Evolutionary conservation across 192 early-diverging fungal genomes (phyloP).

Genomic region (Paraglomus brasilianum): DNA sequence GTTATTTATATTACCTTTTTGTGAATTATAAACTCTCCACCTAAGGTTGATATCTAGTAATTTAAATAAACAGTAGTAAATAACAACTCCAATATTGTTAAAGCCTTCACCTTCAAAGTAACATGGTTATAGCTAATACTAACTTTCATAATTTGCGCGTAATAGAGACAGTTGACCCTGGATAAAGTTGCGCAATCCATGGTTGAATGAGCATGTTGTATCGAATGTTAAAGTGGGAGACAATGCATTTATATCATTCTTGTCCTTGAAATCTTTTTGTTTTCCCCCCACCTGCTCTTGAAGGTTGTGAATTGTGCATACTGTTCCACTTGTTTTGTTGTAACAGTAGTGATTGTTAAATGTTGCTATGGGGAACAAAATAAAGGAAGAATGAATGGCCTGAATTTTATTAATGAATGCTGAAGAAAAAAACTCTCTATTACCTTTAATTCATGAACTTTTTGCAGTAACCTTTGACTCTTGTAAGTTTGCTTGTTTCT

Average conservation of each 20-base stretch:
- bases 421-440: neutral
- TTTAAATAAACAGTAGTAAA: too few relatives aligned
- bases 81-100: too few relatives aligned
- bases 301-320: neutral
- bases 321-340: slow-evolving; percentile 20
- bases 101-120: too few relatives aligned
- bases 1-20: too few relatives aligned
- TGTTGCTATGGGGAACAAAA: neutral
- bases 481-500: slow-evolving; percentile 15
- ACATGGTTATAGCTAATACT: too few relatives aligned
- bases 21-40: too few relatives aligned
- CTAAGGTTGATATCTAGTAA: too few relatives aligned
- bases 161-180: too few relatives aligned
- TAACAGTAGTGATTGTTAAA: slow-evolving; percentile 16
- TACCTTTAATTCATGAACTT: slow-evolving; percentile 15
- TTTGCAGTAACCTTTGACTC: slow-evolving; percentile 21
- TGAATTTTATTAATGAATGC: slow-evolving; percentile 23
- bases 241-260: slow-evolving; percentile 24
- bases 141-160: too few relatives aligned
- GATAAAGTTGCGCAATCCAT: too few relatives aligned
- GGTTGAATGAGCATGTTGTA: too few relatives aligned
- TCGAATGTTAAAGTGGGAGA: neutral
- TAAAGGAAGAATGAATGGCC: slow-evolving; percentile 2
- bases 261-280: slow-evolving; percentile 26
- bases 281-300: slow-evolving; percentile 25